Percentiles rank a stretch among this genome's conserved stretches.
phyloP scores from a whole-genome alignment of 148 eudicot genomes.

The Talinum fruticosum region DNA sequence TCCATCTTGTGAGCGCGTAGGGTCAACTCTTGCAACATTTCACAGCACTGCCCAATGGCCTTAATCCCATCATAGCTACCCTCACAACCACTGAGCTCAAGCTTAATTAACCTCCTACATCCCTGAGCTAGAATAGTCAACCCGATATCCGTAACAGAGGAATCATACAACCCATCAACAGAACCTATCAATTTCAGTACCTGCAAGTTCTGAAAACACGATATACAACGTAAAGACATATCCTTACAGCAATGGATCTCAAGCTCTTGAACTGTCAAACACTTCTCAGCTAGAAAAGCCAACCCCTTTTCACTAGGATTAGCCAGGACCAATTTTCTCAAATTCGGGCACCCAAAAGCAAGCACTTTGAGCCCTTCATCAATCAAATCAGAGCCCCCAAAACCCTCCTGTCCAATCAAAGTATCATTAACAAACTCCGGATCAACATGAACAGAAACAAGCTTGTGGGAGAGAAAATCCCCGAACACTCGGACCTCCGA shows the following conservation, averaged over 20 bases:
- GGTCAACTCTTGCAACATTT: slow-evolving; percentile 86
- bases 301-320: slow-evolving; percentile 58
- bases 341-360: slow-evolving; percentile 63
- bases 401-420: slow-evolving; percentile 36
- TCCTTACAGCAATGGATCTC: slow-evolving; percentile 71
- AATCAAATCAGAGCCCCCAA: slow-evolving; percentile 41
- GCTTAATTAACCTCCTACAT: slow-evolving; percentile 73
- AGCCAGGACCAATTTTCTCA: slow-evolving; percentile 52
- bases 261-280: slow-evolving; percentile 65
- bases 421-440: slow-evolving; percentile 29
- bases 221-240: slow-evolving; percentile 44
- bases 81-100: slow-evolving; percentile 88
- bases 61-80: slow-evolving; percentile 98
- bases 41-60: slow-evolving; percentile 94
- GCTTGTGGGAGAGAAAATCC: slow-evolving; percentile 50
- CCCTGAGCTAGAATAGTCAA: slow-evolving; percentile 89
- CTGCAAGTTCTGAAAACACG: slow-evolving; percentile 67
- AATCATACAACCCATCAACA: slow-evolving; percentile 61
- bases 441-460: slow-evolving; percentile 46
- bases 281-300: slow-evolving; percentile 46
- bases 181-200: slow-evolving; percentile 59
- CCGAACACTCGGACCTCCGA: slow-evolving; percentile 35
- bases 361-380: slow-evolving; percentile 36
- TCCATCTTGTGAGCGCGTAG: slow-evolving; percentile 68
- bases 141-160: slow-evolving; percentile 76